Evolutionary conservation across 2,329 filamentous ascomycete genomes (phyloP).

Genomic region (Bisporella sp.): DNA sequence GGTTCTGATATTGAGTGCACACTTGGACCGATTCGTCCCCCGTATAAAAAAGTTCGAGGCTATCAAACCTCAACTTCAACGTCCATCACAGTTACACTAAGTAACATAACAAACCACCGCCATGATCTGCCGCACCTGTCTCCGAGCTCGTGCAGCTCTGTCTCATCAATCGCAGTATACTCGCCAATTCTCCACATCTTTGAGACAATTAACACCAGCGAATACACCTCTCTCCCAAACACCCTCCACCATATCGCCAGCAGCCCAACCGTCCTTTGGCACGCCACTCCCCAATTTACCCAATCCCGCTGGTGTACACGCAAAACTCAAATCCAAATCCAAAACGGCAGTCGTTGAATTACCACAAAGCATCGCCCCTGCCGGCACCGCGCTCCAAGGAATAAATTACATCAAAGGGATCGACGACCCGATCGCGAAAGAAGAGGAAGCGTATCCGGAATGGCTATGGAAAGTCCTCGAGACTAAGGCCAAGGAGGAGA

Average conservation of each 20-base stretch:
- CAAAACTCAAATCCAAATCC: slow-evolving; percentile 2
- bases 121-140: slow-evolving; percentile 37
- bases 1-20: slow-evolving; percentile 19
- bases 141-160: slow-evolving; percentile 35
- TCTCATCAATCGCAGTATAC: slow-evolving; percentile 1
- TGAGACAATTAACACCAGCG: slow-evolving; percentile 16
- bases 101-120: slow-evolving; percentile 20
- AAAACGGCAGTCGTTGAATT: slow-evolving; percentile 5
- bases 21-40: slow-evolving; percentile 6
- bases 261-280: slow-evolving; percentile 20
- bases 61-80: too few species aligned
- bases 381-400: slow-evolving; percentile 64
- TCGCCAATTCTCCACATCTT: slow-evolving; percentile 10
- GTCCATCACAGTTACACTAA: slow-evolving; percentile 5
- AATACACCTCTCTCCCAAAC: slow-evolving; percentile 11
- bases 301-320: slow-evolving; percentile 6
- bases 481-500: slow-evolving; percentile 46
- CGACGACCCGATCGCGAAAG: slow-evolving; percentile 64
- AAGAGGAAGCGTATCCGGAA: slow-evolving; percentile 69
- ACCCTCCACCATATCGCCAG: slow-evolving; percentile 9
- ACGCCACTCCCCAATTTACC: slow-evolving; percentile 27
- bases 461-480: slow-evolving; percentile 75
- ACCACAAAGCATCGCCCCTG: slow-evolving; percentile 29
- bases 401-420: slow-evolving; percentile 72
- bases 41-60: slow-evolving; percentile 19